Percentiles rank a stretch among this genome's conserved stretches.
phyloP scores from a whole-genome alignment of 2,329 filamentous ascomycete genomes.

The Teratosphaeriaceae sp. region DNA sequence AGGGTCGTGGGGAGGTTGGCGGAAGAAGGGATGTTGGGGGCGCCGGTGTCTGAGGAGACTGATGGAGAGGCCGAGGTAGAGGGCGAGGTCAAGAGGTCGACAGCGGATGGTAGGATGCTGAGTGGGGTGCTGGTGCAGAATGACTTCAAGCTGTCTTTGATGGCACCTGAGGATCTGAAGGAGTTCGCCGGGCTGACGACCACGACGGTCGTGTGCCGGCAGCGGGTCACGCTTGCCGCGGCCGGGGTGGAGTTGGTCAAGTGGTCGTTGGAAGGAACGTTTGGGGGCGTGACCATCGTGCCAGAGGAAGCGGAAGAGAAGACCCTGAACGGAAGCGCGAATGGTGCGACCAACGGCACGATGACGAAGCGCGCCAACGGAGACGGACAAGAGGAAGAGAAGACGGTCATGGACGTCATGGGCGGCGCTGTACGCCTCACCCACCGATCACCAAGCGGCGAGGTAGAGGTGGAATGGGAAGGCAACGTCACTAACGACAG shows the following conservation, averaged over 20 bases:
- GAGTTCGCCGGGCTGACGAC: slow-evolving; percentile 97
- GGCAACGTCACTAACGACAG: slow-evolving; percentile 97
- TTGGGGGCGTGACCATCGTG: slow-evolving; percentile 62
- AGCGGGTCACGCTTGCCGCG: slow-evolving; percentile 78
- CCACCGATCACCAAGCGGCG: slow-evolving; percentile 51
- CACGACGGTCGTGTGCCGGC: slow-evolving; percentile 87
- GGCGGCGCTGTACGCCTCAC: slow-evolving; percentile 77
- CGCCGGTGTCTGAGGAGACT: slow-evolving; percentile 20
- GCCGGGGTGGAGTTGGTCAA: slow-evolving; percentile 86
- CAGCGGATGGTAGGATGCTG: slow-evolving; percentile 48
- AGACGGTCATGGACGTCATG: slow-evolving; percentile 64
- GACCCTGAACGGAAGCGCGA: no score
- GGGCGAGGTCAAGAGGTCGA: slow-evolving; percentile 20
- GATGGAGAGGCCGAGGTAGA: slow-evolving; percentile 33
- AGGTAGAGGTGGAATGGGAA: slow-evolving; percentile 93
- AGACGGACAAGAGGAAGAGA: slow-evolving; percentile 51
- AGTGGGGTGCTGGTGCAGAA: slow-evolving; percentile 93
- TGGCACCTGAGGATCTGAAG: slow-evolving; percentile 91
- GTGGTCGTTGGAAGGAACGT: slow-evolving; percentile 92
- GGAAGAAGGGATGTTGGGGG: slow-evolving; percentile 50
- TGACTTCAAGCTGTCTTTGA: slow-evolving; percentile 93
- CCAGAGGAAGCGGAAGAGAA: not conserved
- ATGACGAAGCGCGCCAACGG: slow-evolving; percentile 12
- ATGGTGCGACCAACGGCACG: no score
- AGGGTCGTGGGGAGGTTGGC: slow-evolving; percentile 95